phyloP scores from a whole-genome alignment of 495 filamentous ascomycete genomes.

The Penicillium diatomitis region DNA sequence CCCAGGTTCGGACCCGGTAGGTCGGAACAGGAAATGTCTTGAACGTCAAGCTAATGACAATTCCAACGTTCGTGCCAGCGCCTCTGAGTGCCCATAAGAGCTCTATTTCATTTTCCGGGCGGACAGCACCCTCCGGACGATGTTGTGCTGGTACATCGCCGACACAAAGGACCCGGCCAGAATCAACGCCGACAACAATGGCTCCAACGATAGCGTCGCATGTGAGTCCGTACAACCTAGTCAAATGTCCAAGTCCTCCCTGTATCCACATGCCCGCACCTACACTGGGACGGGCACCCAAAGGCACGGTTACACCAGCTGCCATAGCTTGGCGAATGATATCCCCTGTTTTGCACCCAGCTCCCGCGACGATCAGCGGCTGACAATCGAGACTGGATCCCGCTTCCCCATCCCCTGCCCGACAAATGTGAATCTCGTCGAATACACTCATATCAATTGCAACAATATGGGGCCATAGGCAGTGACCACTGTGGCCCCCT shows the following conservation, averaged over 20 bases:
- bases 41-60: slow-evolving; percentile 52
- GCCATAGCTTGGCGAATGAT: slow-evolving; percentile 44
- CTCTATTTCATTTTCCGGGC: slow-evolving; percentile 41
- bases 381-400: slow-evolving; percentile 4
- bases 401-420: slow-evolving; percentile 15
- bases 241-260: slow-evolving; percentile 55
- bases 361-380: slow-evolving; percentile 40
- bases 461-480: slow-evolving; percentile 45
- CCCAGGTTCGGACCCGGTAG: slow-evolving; percentile 42
- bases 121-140: slow-evolving; percentile 36
- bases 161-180: slow-evolving; percentile 35
- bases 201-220: slow-evolving; percentile 54
- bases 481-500: slow-evolving; percentile 53
- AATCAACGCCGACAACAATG: slow-evolving; percentile 46
- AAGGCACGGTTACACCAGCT: slow-evolving; percentile 45
- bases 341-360: slow-evolving; percentile 48
- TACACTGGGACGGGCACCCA: slow-evolving; percentile 53
- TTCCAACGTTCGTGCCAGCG: slow-evolving; percentile 54
- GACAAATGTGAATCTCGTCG: slow-evolving; percentile 40
- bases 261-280: slow-evolving; percentile 55
- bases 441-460: slow-evolving; percentile 51
- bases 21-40: slow-evolving; percentile 36
- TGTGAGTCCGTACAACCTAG: slow-evolving; percentile 47
- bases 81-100: slow-evolving; percentile 54
- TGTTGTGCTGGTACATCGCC: slow-evolving; percentile 45